Conservation (phyloP, 441 rosid species). For the Macaranga tanarius region DNA sequence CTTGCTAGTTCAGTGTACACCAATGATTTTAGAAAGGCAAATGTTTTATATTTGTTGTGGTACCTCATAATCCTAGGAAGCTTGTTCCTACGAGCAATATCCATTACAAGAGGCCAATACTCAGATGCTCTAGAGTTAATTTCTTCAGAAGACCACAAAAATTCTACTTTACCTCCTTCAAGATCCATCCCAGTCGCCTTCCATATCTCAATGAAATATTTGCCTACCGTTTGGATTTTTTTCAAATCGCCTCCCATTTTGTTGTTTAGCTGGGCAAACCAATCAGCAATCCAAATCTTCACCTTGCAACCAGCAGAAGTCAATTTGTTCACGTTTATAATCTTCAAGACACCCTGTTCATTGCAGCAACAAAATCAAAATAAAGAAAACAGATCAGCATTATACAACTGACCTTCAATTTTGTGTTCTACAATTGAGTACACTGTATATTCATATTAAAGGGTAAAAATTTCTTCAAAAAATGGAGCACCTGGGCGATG, state of each 20-base stretch:
- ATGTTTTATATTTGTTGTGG: constrained; percentile 2
- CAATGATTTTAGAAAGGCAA: not conserved
- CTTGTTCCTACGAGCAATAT: constrained; percentile 73
- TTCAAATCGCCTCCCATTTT: constrained; percentile 84
- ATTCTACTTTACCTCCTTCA: constrained; percentile 55
- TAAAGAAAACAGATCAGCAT: not conserved
- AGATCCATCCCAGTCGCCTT: constrained; percentile 72
- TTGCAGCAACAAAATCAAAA: not conserved
- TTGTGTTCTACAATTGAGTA: no score
- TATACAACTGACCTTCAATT: no score
- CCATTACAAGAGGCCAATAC: constrained; percentile 93
- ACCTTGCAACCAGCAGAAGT: constrained; percentile 76
- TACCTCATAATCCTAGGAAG: constrained; percentile 73
- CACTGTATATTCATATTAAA: no score
- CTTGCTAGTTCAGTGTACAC: not conserved
- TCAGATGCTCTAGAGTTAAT: constrained; percentile 58
- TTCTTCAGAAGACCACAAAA: constrained; percentile 80
- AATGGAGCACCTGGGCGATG: constrained; percentile 67
- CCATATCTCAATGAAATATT: constrained; percentile 68
- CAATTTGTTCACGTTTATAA: constrained; percentile 74
- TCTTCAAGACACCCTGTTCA: constrained; percentile 75
- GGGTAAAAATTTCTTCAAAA: not conserved
- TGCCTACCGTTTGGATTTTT: constrained; percentile 68
- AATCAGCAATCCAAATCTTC: constrained; percentile 89
- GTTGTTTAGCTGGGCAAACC: constrained; percentile 91